Evolutionary conservation across 208 protist species (phyloP).

Genomic region (Trypanosoma platydactyli): DNA sequence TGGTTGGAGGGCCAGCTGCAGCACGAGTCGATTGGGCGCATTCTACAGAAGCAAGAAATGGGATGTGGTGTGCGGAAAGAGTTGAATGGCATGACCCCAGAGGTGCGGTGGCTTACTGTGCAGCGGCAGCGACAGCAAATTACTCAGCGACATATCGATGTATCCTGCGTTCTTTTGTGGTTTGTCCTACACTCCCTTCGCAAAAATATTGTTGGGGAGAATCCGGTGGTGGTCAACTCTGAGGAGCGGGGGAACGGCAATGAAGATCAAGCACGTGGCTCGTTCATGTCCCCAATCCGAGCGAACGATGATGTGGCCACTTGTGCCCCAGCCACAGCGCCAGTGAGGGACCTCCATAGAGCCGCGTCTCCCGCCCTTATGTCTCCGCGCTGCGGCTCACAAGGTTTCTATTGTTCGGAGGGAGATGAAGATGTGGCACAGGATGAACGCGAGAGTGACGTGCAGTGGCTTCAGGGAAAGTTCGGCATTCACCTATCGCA

Average conservation of each 20-base stretch:
- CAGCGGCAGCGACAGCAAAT: slow-evolving; percentile 7
- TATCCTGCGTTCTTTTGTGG: not conserved
- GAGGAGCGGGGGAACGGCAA: not conserved
- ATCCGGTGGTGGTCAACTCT: not conserved
- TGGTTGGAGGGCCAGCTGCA: not conserved
- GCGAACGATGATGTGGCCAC: not conserved
- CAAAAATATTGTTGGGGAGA: not conserved
- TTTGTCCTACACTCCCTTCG: slow-evolving; percentile 10
- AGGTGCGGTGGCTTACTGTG: slow-evolving; percentile 1
- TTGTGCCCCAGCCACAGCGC: not conserved
- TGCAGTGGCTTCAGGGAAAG: not conserved
- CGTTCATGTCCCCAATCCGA: slow-evolving; percentile 10
- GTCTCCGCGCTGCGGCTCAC: not conserved
- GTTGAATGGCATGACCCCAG: not conserved
- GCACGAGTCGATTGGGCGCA: not conserved
- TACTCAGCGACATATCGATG: not conserved
- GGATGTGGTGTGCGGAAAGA: not conserved
- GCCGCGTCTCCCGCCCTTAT: not conserved
- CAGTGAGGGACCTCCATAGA: not conserved
- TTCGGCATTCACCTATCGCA: not conserved
- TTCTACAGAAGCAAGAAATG: not conserved
- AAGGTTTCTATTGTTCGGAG: too few relatives aligned
- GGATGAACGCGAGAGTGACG: not conserved
- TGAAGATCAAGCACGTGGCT: not conserved
- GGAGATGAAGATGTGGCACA: not conserved